These are phyloP conservation scores for Aspergillus intermedius DNA, from an alignment of 2,329 filamentous ascomycete genomes.

Conservation along the genomic window DNA sequence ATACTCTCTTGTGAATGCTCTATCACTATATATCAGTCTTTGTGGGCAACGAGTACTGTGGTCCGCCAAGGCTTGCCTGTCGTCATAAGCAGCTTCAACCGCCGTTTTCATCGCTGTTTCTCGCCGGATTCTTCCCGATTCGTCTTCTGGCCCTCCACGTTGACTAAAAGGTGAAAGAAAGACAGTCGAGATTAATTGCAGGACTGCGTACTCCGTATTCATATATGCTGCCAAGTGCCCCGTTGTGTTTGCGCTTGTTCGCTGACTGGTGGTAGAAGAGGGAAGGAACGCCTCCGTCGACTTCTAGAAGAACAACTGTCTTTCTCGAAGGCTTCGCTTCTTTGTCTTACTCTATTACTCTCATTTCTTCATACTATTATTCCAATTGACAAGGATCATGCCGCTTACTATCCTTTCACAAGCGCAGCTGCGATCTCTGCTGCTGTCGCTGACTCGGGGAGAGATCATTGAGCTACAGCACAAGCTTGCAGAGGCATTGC, in stretches of 20 bases:
- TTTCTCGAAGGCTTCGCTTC: background rate
- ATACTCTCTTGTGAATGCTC: too few relatives aligned
- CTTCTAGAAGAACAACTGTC: background rate
- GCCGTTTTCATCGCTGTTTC: background rate
- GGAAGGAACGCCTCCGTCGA: too few relatives aligned
- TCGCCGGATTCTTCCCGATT: too few relatives aligned
- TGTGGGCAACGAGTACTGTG: background rate
- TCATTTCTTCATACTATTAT: too few relatives aligned
- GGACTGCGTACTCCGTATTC: too few relatives aligned
- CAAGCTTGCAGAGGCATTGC: slow-evolving; percentile 54
- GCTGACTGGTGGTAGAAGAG: too few relatives aligned
- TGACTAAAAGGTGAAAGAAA: too few relatives aligned
- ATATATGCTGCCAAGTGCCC: too few relatives aligned
- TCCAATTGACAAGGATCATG: slow-evolving; percentile 34
- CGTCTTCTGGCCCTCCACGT: too few relatives aligned
- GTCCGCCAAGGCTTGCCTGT: background rate
- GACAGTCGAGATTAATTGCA: too few relatives aligned
- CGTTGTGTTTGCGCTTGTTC: too few relatives aligned
- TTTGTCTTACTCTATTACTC: background rate
- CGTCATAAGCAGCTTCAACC: background rate
- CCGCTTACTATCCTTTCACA: slow-evolving; percentile 55
- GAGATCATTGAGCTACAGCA: slow-evolving; percentile 54
- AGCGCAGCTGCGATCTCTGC: slow-evolving; percentile 48
- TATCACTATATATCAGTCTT: too few relatives aligned
- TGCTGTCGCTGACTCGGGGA: slow-evolving; percentile 50